These are phyloP conservation scores for Acorus calamus DNA, from an alignment of 106 monocot genomes.

Conservation along the genomic window DNA sequence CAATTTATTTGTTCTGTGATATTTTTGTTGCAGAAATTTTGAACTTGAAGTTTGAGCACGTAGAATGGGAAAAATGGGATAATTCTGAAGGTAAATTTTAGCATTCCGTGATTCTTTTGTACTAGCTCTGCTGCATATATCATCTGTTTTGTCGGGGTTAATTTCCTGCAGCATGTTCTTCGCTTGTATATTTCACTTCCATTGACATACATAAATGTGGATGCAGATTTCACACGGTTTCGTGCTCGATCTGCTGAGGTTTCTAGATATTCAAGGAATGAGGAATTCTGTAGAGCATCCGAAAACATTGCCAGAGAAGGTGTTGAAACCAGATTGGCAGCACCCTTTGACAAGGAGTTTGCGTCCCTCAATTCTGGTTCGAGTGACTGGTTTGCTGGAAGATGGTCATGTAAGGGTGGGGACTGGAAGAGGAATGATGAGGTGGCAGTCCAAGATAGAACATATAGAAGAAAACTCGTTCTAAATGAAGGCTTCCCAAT, in stretches of 20 bases:
- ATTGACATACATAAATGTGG: neutral
- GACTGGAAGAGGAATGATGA: constrained; percentile 99
- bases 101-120: constrained; percentile 1
- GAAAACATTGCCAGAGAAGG: constrained; percentile 32
- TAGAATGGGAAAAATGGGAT: constrained; percentile 73
- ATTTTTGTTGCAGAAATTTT: constrained; percentile 57
- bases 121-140: neutral
- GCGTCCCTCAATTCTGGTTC: constrained; percentile 13
- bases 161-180: too few relatives aligned
- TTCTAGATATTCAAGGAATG: constrained; percentile 27
- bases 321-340: constrained; percentile 23
- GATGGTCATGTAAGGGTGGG: constrained; percentile 91
- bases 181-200: too few relatives aligned
- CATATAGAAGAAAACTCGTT: constrained; percentile 60
- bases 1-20: neutral
- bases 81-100: constrained; percentile 60
- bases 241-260: constrained; percentile 20
- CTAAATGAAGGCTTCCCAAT: constrained; percentile 81
- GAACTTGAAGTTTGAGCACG: constrained; percentile 43
- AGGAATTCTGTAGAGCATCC: constrained; percentile 17
- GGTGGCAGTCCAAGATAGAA: constrained; percentile 37
- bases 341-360: constrained; percentile 25
- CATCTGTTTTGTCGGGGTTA: neutral
- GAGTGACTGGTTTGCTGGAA: constrained; percentile 56
- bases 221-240: constrained; percentile 58